These are phyloP conservation scores for Canavalia ensiformis DNA, from an alignment of 306 rosid genomes.

Conservation along the genomic window DNA sequence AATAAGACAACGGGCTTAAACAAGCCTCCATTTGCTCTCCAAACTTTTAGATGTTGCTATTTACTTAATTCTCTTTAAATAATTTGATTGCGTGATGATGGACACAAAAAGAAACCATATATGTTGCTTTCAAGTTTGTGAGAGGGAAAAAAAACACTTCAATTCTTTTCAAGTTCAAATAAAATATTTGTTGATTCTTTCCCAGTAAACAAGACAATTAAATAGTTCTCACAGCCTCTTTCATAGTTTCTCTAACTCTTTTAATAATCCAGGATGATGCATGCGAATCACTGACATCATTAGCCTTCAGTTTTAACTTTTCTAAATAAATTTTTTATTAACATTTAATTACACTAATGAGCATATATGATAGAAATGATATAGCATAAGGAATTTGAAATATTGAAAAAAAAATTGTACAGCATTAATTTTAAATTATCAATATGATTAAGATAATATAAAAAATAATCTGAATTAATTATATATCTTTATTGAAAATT, in stretches of 20 bases:
- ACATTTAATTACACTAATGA: neutral
- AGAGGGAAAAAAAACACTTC: neutral
- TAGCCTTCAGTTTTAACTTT: constrained; percentile 5
- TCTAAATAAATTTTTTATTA: neutral
- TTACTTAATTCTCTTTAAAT: constrained; percentile 41
- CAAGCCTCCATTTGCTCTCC: constrained; percentile 49
- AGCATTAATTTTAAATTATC: too few species aligned
- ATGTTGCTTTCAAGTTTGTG: constrained; percentile 36
- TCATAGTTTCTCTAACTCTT: neutral
- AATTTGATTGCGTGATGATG: constrained; percentile 30
- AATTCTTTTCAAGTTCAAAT: constrained; percentile 24
- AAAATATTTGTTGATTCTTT: constrained; percentile 47
- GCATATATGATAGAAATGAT: neutral
- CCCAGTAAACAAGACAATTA: constrained; percentile 43
- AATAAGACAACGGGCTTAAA: constrained; percentile 30
- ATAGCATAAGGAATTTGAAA: neutral
- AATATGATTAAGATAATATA: too few species aligned
- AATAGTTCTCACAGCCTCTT: constrained; percentile 32
- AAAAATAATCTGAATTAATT: too few species aligned
- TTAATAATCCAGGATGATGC: constrained; percentile 16
- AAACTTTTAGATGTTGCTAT: constrained; percentile 27
- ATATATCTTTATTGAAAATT: too few species aligned
- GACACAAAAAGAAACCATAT: neutral
- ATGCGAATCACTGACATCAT: constrained; percentile 50
- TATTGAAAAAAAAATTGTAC: too few species aligned